These are phyloP conservation scores for Paspalum vaginatum DNA, from an alignment of 176 grass and related monocot genomes.

Conservation along the genomic window DNA sequence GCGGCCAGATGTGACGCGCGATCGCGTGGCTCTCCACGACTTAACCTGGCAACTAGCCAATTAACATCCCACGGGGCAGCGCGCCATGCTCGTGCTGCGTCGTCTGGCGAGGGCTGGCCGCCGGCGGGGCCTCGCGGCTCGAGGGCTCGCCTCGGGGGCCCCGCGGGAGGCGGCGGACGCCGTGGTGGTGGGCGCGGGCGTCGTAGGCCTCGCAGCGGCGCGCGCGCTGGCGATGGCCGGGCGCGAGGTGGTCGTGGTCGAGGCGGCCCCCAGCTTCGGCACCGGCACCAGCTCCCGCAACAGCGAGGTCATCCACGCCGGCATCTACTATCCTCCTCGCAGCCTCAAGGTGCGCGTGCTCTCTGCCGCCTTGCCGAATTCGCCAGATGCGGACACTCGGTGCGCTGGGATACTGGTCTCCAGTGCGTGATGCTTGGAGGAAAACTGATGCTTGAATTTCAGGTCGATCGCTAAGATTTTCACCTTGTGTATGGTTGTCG, in stretches of 20 bases:
- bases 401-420: neutral
- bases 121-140: constrained; percentile 8
- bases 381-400: neutral
- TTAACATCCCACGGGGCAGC: neutral
- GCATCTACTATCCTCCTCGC: constrained; percentile 81
- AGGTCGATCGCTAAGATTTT: neutral
- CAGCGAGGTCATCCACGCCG: constrained; percentile 95
- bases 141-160: constrained; percentile 17
- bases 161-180: constrained; percentile 70
- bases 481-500: neutral
- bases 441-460: neutral
- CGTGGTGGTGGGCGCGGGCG: constrained; percentile 88
- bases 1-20: too few species aligned
- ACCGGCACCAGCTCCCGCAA: constrained; percentile 95
- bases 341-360: constrained; percentile 70
- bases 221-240: constrained; percentile 76
- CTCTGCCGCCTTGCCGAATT: neutral
- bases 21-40: neutral
- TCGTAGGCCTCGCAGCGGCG: constrained; percentile 75
- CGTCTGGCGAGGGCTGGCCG: constrained; percentile 33
- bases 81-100: constrained; percentile 36
- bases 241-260: constrained; percentile 82
- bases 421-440: neutral
- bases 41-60: neutral
- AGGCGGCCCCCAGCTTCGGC: constrained; percentile 76